Base-by-base conservation (phyloP, 1,284 basidiomycete genomes). In the Trametes versicolor region DNA sequence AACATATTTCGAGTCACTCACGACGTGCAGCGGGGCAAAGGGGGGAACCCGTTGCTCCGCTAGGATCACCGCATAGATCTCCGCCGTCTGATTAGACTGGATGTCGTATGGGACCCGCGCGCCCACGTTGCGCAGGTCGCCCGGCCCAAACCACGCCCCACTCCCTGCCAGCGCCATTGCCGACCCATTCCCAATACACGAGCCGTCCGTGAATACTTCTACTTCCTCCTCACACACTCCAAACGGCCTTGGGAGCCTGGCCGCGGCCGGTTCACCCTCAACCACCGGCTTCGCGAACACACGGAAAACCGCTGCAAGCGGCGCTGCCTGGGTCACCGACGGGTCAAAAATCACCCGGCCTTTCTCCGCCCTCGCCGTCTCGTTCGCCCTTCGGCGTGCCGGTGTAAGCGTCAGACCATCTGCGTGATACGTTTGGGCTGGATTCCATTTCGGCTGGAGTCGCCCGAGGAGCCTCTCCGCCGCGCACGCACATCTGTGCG, bases 71-170 rank as follows among this genome's bases (percentile, higher is more conserved):
- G 73, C 73, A 7, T 68, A 36, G 1, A 76, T 0, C 54, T 76
- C 74, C 0, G 71, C 74, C 0, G 59, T 61, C 59, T 74, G 72
- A 60, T 74, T 76, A 2, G 73, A 64, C 39, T 72, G 71, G 0
- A 25, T n/a, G 0, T 58, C 23, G 0, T 47, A 43, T 2, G 71
- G 72, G 7, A 76, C 48, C 49, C 70, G 23, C 0, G 71, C 49
- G 17, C 65, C 55, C 23, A 19, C 21, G 53, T 76, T 72, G 13
- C 51, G 6, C 0, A 52, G 39, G 60, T 74, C 54, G 3, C 63
- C 52, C 2, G 36, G 23, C 2, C 50, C 52, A 34, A 70, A 66
- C 58, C 63, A 76, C 0, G 73, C 60, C 19, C 75, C 74, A 4
- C 72, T 71, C 0, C 75, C 74, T 1, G 72, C 72, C 25, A 27